Evolutionary conservation across 2,329 filamentous ascomycete species (phyloP).

Genomic region (Paraphoma chrysanthemicola): DNA sequence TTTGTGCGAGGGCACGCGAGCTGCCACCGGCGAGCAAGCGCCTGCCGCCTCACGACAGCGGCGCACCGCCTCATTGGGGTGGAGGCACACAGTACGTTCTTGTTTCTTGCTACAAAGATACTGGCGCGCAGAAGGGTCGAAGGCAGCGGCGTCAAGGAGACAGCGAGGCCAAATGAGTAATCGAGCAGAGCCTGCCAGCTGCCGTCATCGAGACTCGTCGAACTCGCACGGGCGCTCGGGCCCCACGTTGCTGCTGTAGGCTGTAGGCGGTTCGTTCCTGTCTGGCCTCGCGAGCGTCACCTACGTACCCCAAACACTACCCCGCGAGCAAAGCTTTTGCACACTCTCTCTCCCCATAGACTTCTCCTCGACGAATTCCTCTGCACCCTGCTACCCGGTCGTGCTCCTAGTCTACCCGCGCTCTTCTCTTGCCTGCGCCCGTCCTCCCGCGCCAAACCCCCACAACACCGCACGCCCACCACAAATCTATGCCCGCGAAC

Average conservation of each 20-base stretch:
- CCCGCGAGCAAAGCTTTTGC: conserved; percentile 22
- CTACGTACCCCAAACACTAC: conserved; percentile 19
- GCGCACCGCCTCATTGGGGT: conserved; percentile 11
- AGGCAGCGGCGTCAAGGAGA: no score
- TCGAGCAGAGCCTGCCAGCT: neutral
- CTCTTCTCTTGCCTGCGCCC: neutral
- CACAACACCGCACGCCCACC: conserved; percentile 31
- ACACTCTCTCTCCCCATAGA: neutral
- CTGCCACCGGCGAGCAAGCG: conserved; percentile 12
- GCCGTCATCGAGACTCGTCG: conserved; percentile 3
- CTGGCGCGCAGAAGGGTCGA: no score
- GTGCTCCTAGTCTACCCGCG: neutral
- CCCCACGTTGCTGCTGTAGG: conserved; percentile 7
- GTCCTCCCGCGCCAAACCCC: conserved; percentile 27
- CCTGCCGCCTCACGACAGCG: conserved; percentile 15
- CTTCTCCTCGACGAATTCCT: neutral
- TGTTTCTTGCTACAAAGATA: no score
- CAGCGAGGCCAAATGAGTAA: neutral
- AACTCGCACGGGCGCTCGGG: no score
- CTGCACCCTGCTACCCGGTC: neutral
- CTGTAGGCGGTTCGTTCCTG: neutral
- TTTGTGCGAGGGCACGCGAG: conserved; percentile 31
- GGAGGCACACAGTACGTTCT: neutral
- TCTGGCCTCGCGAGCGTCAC: no score
- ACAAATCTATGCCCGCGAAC: conserved; percentile 44